These are phyloP conservation scores for Heritiera fomes DNA, from an alignment of 345 rosid species.

Conservation along the genomic window DNA sequence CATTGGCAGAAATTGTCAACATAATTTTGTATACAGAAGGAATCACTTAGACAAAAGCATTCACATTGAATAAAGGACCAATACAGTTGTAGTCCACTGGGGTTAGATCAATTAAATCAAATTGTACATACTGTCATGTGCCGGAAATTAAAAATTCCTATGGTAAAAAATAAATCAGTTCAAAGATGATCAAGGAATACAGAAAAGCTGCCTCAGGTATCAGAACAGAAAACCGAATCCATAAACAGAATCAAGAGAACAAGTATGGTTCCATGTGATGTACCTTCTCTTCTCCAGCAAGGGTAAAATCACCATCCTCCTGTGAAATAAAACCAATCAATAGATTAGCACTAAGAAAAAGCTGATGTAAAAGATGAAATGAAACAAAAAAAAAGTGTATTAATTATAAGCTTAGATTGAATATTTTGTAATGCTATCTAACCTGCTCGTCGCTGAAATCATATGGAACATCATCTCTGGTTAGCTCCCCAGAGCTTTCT, in stretches of 20 bases:
- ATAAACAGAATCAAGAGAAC: background rate
- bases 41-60: background rate
- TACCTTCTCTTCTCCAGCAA: conserved; percentile 86
- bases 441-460: conserved; percentile 87
- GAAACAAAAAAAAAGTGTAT: background rate
- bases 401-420: background rate
- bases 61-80: background rate
- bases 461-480: conserved; percentile 42
- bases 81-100: background rate
- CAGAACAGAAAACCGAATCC: conserved; percentile 2
- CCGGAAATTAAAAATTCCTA: background rate
- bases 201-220: background rate
- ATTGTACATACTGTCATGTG: background rate
- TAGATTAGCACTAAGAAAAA: conserved; percentile 12
- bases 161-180: background rate
- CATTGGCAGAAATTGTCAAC: background rate
- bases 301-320: conserved; percentile 92
- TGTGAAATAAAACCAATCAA: conserved; percentile 34
- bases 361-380: background rate
- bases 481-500: conserved; percentile 33
- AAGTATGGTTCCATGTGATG: conserved; percentile 29
- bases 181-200: background rate
- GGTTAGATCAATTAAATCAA: background rate
- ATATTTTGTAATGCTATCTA: background rate
- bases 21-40: background rate